Base-by-base conservation (phyloP, 192 early-diverging fungal genomes). In the Gigaspora rosea region DNA sequence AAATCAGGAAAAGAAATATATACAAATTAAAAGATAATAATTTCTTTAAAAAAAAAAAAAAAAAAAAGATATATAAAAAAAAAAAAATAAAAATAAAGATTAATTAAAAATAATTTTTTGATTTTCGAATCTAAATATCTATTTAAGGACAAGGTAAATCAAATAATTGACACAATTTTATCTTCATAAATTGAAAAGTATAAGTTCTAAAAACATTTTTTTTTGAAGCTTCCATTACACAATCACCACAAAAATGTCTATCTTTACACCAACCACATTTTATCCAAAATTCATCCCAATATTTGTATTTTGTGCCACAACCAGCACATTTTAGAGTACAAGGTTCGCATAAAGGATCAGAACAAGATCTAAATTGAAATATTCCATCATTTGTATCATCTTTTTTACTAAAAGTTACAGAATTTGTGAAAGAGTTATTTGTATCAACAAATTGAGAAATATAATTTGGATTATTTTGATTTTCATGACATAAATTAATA, bases 271-370 rank as follows among this genome's bases (percentile, higher is more conserved):
- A 71, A 32, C 69, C 50, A 52, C 69, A 71, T 35, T 49, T 54
- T 54, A 71, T 71, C 69, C 69, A 71, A 51, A 71, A 51, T 54
- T 54, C 27, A 54, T 71, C 69, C 69, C 69, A 71, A 71, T 71
- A 71, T 54, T 71, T 71, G 51, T 71, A 71, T 52, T 52, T 71
- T 33, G 32, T 27, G 32, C 22, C 48, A 51, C 69, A 71, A 51
- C 5, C 3, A 4, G 11, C 49, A 71, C 69, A 71, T 33, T n/a
- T 32, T 13, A 52, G 18, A n/a, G 69, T 71, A 51, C 69, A 71
- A 12, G 2, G 22, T 54, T 51, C 48, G 18, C 69, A 71, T 11
- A 10, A 51, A 22, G 27, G 18, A 71, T 35, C 3, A 15, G 49
- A 12, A 27, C 69, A 71, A 27, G 6, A 13, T 33, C 15, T 20